Evolutionary conservation across 257 asterid species (phyloP).

Genomic region (Przewalskia tangutica): DNA sequence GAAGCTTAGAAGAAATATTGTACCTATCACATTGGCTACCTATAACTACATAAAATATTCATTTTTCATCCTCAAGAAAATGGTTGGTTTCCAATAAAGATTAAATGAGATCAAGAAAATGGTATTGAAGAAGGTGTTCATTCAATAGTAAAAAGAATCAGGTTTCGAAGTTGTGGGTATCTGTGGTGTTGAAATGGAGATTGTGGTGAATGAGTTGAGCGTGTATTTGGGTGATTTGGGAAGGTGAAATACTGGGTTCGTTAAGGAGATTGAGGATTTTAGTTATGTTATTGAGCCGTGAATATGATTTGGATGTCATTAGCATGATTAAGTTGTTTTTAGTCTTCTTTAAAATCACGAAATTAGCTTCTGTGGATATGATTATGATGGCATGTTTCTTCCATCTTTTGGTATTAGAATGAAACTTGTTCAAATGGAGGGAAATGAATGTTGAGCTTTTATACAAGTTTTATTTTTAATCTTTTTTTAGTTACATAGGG

Average conservation of each 20-base stretch:
- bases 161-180: constrained; percentile 27
- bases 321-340: neutral
- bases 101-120: too few species aligned
- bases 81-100: too few species aligned
- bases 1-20: too few species aligned
- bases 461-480: too few species aligned
- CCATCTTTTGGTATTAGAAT: neutral
- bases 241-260: constrained; percentile 12
- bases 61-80: too few species aligned
- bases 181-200: constrained; percentile 37
- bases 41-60: too few species aligned
- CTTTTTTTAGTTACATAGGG: too few species aligned
- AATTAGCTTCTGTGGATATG: too few species aligned
- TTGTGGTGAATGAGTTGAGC: constrained; percentile 41
- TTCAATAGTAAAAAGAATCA: too few species aligned
- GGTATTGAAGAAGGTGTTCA: too few species aligned
- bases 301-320: neutral
- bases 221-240: constrained; percentile 47
- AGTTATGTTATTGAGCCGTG: neutral
- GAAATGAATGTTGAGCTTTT: neutral
- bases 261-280: constrained; percentile 19
- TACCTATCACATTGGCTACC: too few species aligned
- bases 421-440: neutral
- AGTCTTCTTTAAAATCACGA: neutral
- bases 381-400: neutral